phyloP scores from a whole-genome alignment of 768 basidiomycete species.

The Leccinum longicurvipes region DNA sequence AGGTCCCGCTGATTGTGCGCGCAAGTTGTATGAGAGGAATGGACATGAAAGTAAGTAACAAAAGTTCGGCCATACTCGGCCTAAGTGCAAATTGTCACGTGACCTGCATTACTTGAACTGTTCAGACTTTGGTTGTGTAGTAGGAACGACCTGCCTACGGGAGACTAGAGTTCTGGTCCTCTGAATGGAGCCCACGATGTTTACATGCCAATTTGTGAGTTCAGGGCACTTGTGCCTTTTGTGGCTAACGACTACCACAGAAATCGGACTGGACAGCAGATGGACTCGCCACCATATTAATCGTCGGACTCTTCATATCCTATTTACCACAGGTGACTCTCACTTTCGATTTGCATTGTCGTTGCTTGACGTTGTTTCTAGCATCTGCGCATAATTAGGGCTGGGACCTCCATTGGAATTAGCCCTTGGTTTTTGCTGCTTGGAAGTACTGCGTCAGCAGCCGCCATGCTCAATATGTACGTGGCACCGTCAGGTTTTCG shows the following conservation, averaged over 20 bases:
- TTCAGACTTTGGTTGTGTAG: too few species aligned
- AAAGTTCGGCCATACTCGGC: neutral
- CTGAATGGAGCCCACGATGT: neutral
- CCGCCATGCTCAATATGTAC: constrained; percentile 83
- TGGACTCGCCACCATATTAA: constrained; percentile 57
- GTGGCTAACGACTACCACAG: constrained; percentile 34
- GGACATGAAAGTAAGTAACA: constrained; percentile 1
- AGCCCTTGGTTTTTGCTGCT: constrained; percentile 90
- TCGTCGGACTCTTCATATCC: constrained; percentile 77
- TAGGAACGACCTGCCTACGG: too few species aligned
- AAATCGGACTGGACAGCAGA: constrained; percentile 66
- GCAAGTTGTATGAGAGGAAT: constrained; percentile 4
- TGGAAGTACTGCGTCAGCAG: constrained; percentile 80
- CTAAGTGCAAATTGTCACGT: neutral
- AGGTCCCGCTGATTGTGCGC: constrained; percentile 7
- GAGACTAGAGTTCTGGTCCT: too few species aligned
- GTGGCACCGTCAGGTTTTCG: constrained; percentile 11
- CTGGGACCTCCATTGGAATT: constrained; percentile 81
- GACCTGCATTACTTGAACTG: neutral
- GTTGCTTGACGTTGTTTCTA: constrained; percentile 25
- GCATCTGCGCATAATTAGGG: constrained; percentile 78
- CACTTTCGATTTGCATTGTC: neutral
- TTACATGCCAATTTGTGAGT: constrained; percentile 21
- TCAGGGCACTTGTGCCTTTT: accelerated
- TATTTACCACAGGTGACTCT: constrained; percentile 74